phyloP scores from a whole-genome alignment of 176 grass and related monocot species.

The Calamus simplicifolius region DNA sequence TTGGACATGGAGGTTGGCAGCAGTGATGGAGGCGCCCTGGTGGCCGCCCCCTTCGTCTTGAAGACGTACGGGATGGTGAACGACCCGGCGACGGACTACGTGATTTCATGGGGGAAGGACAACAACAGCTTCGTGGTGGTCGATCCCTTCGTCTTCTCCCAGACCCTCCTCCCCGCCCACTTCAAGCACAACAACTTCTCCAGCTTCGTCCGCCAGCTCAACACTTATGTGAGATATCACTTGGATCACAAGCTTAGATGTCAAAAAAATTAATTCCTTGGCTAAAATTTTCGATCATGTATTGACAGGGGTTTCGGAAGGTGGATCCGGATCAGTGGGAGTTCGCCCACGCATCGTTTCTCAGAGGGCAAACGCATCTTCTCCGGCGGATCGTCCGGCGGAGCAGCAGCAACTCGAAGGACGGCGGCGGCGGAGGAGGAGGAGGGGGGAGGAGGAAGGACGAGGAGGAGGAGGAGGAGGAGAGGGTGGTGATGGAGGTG shows the following conservation, averaged over 20 bases:
- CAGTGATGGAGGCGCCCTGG: background rate
- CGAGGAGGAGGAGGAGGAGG: slow-evolving; percentile 11
- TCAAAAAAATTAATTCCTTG: no score
- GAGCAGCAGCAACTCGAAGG: slow-evolving; percentile 20
- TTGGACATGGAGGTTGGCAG: background rate
- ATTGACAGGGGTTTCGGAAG: slow-evolving; percentile 70
- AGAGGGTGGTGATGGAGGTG: slow-evolving; percentile 64
- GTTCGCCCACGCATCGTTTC: slow-evolving; percentile 69
- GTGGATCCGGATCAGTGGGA: slow-evolving; percentile 69
- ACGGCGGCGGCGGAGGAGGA: slow-evolving; percentile 22
- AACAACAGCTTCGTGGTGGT: slow-evolving; percentile 72
- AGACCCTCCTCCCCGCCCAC: slow-evolving; percentile 45
- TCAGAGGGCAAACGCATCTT: slow-evolving; percentile 56
- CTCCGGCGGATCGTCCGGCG: slow-evolving; percentile 52
- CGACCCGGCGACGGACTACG: slow-evolving; percentile 44
- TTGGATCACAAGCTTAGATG: background rate
- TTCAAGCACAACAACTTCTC: slow-evolving; percentile 23
- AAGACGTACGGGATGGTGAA: slow-evolving; percentile 85
- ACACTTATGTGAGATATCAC: slow-evolving; percentile 4
- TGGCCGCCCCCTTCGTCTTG: slow-evolving; percentile 56
- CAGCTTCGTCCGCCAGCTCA: slow-evolving; percentile 20
- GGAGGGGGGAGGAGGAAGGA: background rate
- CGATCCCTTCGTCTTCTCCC: slow-evolving; percentile 67
- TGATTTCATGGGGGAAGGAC: slow-evolving; percentile 55
- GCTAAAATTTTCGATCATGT: background rate